Percentiles rank a stretch among this genome's conserved stretches.
phyloP scores from a whole-genome alignment of 345 rosid species.

The Erodium maritimum region DNA sequence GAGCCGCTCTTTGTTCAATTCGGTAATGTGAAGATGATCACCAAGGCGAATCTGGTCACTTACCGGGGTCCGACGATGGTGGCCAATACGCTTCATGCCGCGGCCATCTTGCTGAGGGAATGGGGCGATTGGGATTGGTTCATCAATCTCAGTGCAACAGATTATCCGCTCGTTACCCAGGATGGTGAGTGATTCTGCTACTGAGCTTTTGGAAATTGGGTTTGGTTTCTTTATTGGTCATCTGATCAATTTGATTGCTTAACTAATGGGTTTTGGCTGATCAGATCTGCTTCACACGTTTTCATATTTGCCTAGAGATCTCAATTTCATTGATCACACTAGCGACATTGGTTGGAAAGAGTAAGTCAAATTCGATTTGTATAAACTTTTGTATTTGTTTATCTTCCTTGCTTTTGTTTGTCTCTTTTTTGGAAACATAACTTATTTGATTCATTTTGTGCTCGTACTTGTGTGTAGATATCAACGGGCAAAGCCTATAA shows the following conservation, averaged over 20 bases:
- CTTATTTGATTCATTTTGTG: no score
- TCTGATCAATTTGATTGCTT: no score
- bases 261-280: background rate
- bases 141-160: constrained; percentile 97
- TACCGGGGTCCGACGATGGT: constrained; percentile 98
- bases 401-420: background rate
- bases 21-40: constrained; percentile 65
- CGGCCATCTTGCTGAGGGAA: no score
- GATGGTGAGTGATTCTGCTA: constrained; percentile 55
- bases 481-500: constrained; percentile 88
- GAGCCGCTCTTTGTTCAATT: constrained; percentile 39
- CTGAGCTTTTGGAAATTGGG: background rate
- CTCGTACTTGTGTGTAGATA: constrained; percentile 52
- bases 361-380: constrained; percentile 38
- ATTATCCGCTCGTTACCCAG: constrained; percentile 91
- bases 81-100: no score
- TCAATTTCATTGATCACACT: no score
- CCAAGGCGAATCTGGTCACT: constrained; percentile 81
- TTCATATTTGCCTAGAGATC: constrained; percentile 81
- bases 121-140: no score
- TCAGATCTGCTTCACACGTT: constrained; percentile 90
- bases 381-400: background rate
- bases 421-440: constrained; percentile 5
- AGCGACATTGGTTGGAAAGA: no score
- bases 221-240: background rate